Evolutionary conservation across 1,139 yeast genomes (phyloP).

Genomic region (Saccharomyces pastorianus): DNA sequence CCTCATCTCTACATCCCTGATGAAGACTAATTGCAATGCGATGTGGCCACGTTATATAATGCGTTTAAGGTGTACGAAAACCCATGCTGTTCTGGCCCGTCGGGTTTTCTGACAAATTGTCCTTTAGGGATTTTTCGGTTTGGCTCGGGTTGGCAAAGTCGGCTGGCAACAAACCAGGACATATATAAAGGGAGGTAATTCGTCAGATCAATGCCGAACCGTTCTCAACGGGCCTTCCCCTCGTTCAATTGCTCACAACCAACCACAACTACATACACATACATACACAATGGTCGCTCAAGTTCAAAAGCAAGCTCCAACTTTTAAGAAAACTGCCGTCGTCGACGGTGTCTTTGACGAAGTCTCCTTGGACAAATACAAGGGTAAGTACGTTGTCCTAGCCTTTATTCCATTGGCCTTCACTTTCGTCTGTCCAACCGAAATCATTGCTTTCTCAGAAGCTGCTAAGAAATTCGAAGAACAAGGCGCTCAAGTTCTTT

Average conservation of each 20-base stretch:
- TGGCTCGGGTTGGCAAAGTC: constrained; percentile 1
- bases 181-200: constrained; percentile 11
- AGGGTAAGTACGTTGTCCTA: constrained; percentile 94
- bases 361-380: constrained; percentile 85
- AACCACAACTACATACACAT: not conserved
- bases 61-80: not conserved
- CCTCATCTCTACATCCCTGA: not conserved
- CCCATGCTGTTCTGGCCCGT: constrained; percentile 1
- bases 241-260: not conserved
- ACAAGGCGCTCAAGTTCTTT: constrained; percentile 80
- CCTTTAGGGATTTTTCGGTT: constrained; percentile 1
- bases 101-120: constrained; percentile 1
- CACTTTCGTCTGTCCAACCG: constrained; percentile 99
- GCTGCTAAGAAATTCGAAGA: constrained; percentile 84
- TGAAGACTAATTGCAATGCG: not conserved
- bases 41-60: not conserved
- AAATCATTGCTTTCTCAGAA: constrained; percentile 95
- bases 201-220: not conserved
- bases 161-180: constrained; percentile 5
- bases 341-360: constrained; percentile 93
- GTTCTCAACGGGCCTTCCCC: not conserved
- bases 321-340: constrained; percentile 93
- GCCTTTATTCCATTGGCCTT: constrained; percentile 98
- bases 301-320: constrained; percentile 93
- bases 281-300: constrained; percentile 60